Evolutionary conservation across 208 protist genomes (phyloP), one percentile per base, ranked within the genome.

Genomic region (Trypanosoma vivax): DNA sequence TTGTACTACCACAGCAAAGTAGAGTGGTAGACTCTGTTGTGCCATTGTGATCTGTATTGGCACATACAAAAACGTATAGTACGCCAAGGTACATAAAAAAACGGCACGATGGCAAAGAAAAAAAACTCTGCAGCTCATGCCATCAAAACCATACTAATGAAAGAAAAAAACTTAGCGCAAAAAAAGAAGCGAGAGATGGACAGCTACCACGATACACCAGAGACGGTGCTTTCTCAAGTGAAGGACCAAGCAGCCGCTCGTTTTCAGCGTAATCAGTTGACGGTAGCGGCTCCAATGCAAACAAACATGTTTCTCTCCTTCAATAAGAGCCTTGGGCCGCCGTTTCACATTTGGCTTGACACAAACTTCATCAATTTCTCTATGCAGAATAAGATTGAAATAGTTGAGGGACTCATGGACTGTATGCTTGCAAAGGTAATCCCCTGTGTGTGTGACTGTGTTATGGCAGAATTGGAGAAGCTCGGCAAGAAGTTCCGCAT

Each of bases 351-450:
- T 14, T 90, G 99, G 68, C 69, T 99, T 9, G 98, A 99, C 67
- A 99, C 98, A 2, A 99, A 99, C 90, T 99, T 99, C 69, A 99
- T 99, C 67, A 99, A 99, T 80, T 99, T 99, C 65, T 97, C 96
- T n/a, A 99, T 99, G 72, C 94, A 98, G 59, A 99, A 99, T 76
- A 99, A 99, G 69, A 92, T 99, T 19, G 98, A 99, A 58, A 96
- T 99, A 48, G 82, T 99, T 19, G 78, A 98, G 42, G 82, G 82
- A 1, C 73, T 97, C 19, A 99, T 99, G 97, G 97, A 99, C 73
- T 99, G 98, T 73, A 76, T 99, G 27, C 93, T 97, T 30, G 98
- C 98, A 21, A 99, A 99, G 70, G 97, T 93, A 23, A 94, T 97
- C 35, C 91, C 94, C 7, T 99, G 85, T 76, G 96, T 99, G 31